Base-by-base conservation (phyloP, 2,329 filamentous ascomycete species). In the Aureobasidium sp. region DNA sequence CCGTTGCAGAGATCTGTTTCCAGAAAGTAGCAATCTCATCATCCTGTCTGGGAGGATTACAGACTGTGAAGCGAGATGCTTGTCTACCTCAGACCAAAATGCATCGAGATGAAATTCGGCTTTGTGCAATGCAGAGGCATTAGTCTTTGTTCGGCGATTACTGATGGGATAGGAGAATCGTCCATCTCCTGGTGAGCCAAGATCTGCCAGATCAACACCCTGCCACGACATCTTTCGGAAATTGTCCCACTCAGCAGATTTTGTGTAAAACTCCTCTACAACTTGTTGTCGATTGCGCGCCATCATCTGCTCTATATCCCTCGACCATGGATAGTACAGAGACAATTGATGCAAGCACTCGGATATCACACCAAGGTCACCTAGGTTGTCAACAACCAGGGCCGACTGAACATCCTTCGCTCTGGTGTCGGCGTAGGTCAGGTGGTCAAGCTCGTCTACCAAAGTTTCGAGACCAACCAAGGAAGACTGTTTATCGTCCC, bases 61-160 rank as follows among this genome's bases (percentile, higher is more conserved):
- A n/a, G 45, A 34, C 17, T 60, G 44, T 20, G 57, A 31, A n/a
- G 57, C 57, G 27, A 49, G 20, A 49, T 53, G 56, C 37, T 31
- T 36, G 11, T 62, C 63, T 4, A 70, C 20, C 39, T 63, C 67
- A 1, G 56, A 62, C 81, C 80, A 83, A 62, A 82, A 79, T 0
- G 51, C 60, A 65, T 83, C 81, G 3, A 85, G 72, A 27, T 76
- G 73, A 0, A 42, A 22, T 69, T 86, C 82, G 0, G 82, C 80
- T 2, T 53, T 65, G 7, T 76, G 74, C 68, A 84, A 72, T 0
- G 68, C 68, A 5, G 77, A 73, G 0, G 78, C 73, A 20, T 75
- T 83, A 8, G 77, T 75, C 61, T 74, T 74, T 2, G 72, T 83
- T 1, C 76, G 75, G 11, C 74, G 77, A 64, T 80, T 82, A 2